Percentiles rank a stretch among this genome's conserved stretches.
Evolutionary conservation across 441 rosid genomes (phyloP).

Genomic region (Jatropha podagrica): DNA sequence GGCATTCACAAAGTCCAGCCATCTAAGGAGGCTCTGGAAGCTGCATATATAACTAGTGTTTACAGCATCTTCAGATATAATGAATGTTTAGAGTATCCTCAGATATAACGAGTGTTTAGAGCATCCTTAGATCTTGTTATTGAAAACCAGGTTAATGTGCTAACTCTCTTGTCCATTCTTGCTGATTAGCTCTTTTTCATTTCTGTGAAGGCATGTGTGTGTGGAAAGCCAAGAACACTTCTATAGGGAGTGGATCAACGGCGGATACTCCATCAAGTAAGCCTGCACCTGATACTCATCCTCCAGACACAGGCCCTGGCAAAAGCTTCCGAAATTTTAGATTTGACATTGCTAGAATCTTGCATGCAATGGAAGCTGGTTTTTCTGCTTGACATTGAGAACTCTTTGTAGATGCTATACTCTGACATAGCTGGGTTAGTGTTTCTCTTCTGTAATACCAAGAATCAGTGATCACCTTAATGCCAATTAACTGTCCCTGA

Average conservation of each 20-base stretch:
- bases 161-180: neutral
- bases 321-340: constrained; percentile 68
- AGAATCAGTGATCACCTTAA: constrained; percentile 16
- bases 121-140: neutral
- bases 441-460: constrained; percentile 24
- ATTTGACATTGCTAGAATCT: constrained; percentile 56
- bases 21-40: neutral
- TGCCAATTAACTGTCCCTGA: constrained; percentile 19
- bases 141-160: neutral
- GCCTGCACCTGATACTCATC: constrained; percentile 37
- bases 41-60: neutral
- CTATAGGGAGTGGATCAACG: constrained; percentile 47
- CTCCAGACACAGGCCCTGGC: constrained; percentile 58
- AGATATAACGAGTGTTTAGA: neutral
- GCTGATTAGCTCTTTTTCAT: constrained; percentile 1
- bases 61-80: too few relatives aligned
- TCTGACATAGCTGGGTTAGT: constrained; percentile 35
- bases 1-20: neutral
- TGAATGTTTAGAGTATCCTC: too few relatives aligned
- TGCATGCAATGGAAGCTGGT: constrained; percentile 67
- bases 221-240: constrained; percentile 68
- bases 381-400: constrained; percentile 46
- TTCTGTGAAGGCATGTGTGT: constrained; percentile 47
- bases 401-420: constrained; percentile 21
- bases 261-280: constrained; percentile 49